Base-by-base conservation (phyloP, 129 eudicot species). In the Flaveria linearis region DNA sequence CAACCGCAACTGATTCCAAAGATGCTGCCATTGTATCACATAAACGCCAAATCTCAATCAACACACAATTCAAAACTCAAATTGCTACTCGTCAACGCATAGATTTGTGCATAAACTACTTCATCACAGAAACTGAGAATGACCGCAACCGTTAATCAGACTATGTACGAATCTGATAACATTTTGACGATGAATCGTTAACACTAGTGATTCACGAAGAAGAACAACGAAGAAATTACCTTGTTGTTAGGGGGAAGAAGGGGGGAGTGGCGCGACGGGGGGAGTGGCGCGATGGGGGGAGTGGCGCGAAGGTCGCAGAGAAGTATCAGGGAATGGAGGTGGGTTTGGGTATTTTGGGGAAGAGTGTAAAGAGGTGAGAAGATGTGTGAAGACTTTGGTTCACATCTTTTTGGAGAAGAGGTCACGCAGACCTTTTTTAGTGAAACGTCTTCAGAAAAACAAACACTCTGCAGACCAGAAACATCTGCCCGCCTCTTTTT, bases 1-100 rank as follows among this genome's bases (percentile, higher is more conserved):
- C 33, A 13, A 13, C 58, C 75, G 88, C 75, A 79, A 61, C 45
- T 85, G 87, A 65, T 76, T 85, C 70, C 78, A 87, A 62, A 85
- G 49, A 90, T 81, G 81, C 82, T 28, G 20, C 52, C 70, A 46
- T 46, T 36, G 41, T 36, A 36, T 36, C 7, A 0, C 41, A 36
- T 4, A 36, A 36, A 36, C 41, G 5, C 41, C 7, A 36, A 30
- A 30, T 68, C 81, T 55, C 8, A 16, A 15, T 3, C 74, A 77
- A 15, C 0, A 78, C 25, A 14, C 36, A 78, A 79, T 36, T 22
- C 46, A 17, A 51, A 63, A 79, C 28, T 50, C 36, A 50, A 50
- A 16, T 64, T 33, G 9, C 15, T 51, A 16, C 22, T 5, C n/a
- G 5, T 53, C 25, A 53, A 74, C 11, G 47, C 33, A 17, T 43